These are phyloP conservation scores for Ananas comosus DNA, from an alignment of 176 grass and related monocot genomes.

Conservation along the genomic window DNA sequence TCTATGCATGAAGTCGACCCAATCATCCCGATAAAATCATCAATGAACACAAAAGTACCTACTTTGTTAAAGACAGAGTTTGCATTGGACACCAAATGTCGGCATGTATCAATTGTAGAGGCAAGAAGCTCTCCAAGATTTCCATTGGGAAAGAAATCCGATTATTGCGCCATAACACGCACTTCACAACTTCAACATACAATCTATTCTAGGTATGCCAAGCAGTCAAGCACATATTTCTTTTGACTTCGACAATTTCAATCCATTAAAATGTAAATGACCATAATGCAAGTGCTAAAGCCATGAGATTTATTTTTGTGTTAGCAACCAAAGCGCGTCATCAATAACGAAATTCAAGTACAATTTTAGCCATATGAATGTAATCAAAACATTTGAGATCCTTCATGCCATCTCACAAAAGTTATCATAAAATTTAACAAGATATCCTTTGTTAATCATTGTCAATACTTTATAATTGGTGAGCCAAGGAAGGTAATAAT, in stretches of 20 bases:
- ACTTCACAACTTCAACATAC: background rate
- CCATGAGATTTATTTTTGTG: background rate
- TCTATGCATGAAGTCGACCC: constrained; percentile 1
- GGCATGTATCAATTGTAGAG: background rate
- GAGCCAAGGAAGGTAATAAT: too few relatives aligned
- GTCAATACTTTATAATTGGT: too few relatives aligned
- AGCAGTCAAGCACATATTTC: background rate
- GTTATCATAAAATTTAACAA: background rate
- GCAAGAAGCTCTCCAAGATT: background rate
- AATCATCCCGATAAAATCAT: constrained; percentile 8
- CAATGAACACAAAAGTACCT: background rate
- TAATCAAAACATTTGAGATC: too few relatives aligned
- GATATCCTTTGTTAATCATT: background rate
- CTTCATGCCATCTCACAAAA: too few relatives aligned
- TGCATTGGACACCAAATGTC: background rate
- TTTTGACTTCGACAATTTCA: background rate
- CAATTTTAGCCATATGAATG: background rate
- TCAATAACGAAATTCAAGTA: background rate
- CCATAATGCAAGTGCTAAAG: background rate
- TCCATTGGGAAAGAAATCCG: background rate
- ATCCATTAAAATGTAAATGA: background rate
- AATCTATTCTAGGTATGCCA: background rate
- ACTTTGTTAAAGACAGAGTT: background rate
- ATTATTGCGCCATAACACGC: background rate
- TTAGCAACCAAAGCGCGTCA: background rate